phyloP scores from a whole-genome alignment of 2,329 filamentous ascomycete genomes.

The Ophiostoma piceae region DNA sequence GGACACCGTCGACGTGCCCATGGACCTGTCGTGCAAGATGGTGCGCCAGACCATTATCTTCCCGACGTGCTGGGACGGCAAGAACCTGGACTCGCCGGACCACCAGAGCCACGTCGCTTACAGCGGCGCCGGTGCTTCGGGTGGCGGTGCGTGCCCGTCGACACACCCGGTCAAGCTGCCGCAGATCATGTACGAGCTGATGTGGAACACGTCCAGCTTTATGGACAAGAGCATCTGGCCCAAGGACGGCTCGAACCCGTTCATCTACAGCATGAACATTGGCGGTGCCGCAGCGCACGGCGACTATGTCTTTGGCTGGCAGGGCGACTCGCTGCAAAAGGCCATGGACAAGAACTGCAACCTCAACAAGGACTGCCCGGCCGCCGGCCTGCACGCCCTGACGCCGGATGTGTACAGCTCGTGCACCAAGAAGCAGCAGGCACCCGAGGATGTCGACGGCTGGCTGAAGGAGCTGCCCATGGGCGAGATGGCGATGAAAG shows the following conservation, averaged over 20 bases:
- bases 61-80: neutral
- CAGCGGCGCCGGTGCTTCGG: conserved; percentile 22
- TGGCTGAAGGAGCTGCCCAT: neutral
- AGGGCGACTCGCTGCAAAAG: conserved; percentile 45
- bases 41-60: conserved; percentile 40
- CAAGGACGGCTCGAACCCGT: conserved; percentile 40
- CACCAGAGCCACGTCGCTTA: neutral
- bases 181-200: conserved; percentile 46
- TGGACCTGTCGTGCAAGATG: conserved; percentile 20
- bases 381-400: conserved; percentile 40
- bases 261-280: conserved; percentile 43
- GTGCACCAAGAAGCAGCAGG: neutral
- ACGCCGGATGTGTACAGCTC: neutral
- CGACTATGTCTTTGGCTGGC: conserved; percentile 50
- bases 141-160: conserved; percentile 29
- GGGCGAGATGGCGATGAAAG: neutral
- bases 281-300: conserved; percentile 46
- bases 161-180: conserved; percentile 42
- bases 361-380: conserved; percentile 42
- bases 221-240: conserved; percentile 41
- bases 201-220: conserved; percentile 43
- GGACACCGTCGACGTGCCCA: too few species aligned
- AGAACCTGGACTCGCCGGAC: neutral
- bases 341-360: conserved; percentile 46
- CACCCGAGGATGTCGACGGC: neutral